Conservation (phyloP, 495 filamentous ascomycete species). For the Pyrenula massariospora region DNA sequence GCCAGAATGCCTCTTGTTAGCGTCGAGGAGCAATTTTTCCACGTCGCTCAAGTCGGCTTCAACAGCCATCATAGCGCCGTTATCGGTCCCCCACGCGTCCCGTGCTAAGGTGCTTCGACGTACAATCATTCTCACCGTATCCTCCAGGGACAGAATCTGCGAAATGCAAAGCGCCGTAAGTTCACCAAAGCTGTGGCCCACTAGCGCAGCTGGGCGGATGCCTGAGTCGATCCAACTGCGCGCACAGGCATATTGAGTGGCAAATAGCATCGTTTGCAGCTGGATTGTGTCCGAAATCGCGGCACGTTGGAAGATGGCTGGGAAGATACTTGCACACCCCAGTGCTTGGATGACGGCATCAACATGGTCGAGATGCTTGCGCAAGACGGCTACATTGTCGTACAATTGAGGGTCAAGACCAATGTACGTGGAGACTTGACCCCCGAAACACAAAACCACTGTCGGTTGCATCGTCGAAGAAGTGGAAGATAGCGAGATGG, state of each 20-base stretch:
- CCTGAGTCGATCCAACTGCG: constrained; percentile 38
- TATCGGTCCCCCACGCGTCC: constrained; percentile 23
- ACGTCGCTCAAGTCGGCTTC: constrained; percentile 15
- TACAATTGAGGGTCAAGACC: constrained; percentile 13
- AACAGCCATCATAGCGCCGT: constrained; percentile 32
- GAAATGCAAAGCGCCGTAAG: constrained; percentile 35
- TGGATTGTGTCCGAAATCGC: constrained; percentile 21
- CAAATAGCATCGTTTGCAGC: constrained; percentile 31
- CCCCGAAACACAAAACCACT: constrained; percentile 10
- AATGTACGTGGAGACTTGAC: constrained; percentile 7
- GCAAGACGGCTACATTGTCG: constrained; percentile 11
- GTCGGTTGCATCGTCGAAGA: constrained; percentile 1
- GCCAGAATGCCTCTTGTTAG: background rate
- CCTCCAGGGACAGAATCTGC: constrained; percentile 19
- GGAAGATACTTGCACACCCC: constrained; percentile 24
- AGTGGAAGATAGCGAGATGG: background rate
- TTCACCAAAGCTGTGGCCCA: constrained; percentile 47
- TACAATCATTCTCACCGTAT: constrained; percentile 26
- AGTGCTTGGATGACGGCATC: constrained; percentile 13
- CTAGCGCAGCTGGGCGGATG: constrained; percentile 17
- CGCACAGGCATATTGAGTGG: constrained; percentile 37
- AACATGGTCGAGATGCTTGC: constrained; percentile 20
- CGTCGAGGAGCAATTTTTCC: constrained; percentile 4
- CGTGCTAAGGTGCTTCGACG: constrained; percentile 25
- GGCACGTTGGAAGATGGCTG: constrained; percentile 26